phyloP scores from a whole-genome alignment of 2,329 filamentous ascomycete genomes.

The Trichoderma harzianum region DNA sequence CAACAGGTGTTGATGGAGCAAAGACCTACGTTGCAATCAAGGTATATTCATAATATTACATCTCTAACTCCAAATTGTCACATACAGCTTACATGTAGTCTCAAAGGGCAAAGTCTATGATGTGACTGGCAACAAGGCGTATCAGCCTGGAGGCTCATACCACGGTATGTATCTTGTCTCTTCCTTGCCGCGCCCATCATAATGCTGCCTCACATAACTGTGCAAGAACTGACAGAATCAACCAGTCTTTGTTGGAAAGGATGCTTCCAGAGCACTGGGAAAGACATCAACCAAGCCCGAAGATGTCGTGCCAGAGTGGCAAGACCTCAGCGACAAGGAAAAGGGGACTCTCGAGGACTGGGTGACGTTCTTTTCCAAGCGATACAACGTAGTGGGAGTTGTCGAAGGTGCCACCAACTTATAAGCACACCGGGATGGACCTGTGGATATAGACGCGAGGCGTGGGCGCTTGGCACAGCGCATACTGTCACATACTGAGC shows the following conservation, averaged over 20 bases:
- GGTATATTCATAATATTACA: constrained; percentile 36
- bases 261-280: constrained; percentile 87
- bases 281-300: constrained; percentile 82
- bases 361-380: constrained; percentile 93
- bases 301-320: constrained; percentile 79
- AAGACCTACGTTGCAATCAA: constrained; percentile 70
- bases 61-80: background rate
- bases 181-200: background rate
- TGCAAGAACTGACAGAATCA: background rate
- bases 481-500: background rate
- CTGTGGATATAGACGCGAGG: background rate
- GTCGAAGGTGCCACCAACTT: constrained; percentile 60
- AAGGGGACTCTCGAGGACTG: constrained; percentile 85
- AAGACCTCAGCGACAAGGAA: constrained; percentile 78
- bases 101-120: constrained; percentile 86
- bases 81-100: constrained; percentile 8
- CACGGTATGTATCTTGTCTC: constrained; percentile 59
- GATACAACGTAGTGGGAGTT: constrained; percentile 83
- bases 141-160: constrained; percentile 79
- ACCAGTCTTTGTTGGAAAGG: constrained; percentile 90
- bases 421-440: constrained; percentile 29
- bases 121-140: constrained; percentile 84
- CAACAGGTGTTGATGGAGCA: constrained; percentile 59
- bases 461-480: background rate
- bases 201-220: background rate